Evolutionary conservation across 1,284 basidiomycete species (phyloP).

Genomic region (Cutaneotrichosporon cyanovorans): DNA sequence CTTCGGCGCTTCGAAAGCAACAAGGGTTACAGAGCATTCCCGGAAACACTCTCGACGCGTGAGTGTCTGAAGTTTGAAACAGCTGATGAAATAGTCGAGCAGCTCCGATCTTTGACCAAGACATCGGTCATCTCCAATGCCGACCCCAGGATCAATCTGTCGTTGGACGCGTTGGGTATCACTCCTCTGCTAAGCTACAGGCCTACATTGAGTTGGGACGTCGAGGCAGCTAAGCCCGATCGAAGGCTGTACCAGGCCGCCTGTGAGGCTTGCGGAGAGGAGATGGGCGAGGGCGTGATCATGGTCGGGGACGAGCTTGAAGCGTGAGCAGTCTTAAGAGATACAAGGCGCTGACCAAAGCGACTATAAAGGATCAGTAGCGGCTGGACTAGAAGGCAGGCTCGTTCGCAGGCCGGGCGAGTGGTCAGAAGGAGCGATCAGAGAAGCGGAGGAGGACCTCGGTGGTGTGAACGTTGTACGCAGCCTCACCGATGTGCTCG

Average conservation of each 20-base stretch:
- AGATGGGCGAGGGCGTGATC: conserved; percentile 31
- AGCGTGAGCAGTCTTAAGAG: conserved; percentile 31
- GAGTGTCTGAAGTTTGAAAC: conserved; percentile 3
- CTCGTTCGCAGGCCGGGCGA: conserved; percentile 38
- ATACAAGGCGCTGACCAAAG: conserved; percentile 18
- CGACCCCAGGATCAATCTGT: conserved; percentile 36
- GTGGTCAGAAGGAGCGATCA: conserved; percentile 41
- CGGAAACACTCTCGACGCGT: conserved; percentile 36
- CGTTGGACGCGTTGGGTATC: conserved; percentile 35
- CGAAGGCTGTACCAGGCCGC: conserved; percentile 33
- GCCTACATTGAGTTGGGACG: conserved; percentile 40
- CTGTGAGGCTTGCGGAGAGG: conserved; percentile 22
- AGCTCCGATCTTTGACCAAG: conserved; percentile 29
- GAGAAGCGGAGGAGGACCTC: conserved; percentile 29
- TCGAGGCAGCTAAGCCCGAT: conserved; percentile 39
- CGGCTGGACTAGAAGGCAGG: conserved; percentile 36
- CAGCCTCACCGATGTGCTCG: conserved; percentile 27
- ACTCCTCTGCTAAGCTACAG: conserved; percentile 28
- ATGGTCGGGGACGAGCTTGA: conserved; percentile 46
- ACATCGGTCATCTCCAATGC: conserved; percentile 43
- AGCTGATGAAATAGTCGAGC: conserved; percentile 22
- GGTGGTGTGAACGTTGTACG: conserved; percentile 24
- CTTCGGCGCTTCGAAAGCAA: conserved; percentile 41
- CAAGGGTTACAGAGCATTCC: conserved; percentile 40
- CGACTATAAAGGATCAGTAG: conserved; percentile 35